A percentile compares a stretch with the other conserved stretches of the same genome.
Conservation (phyloP, 78 protist species). For the Chrysochromulina tobinii region DNA sequence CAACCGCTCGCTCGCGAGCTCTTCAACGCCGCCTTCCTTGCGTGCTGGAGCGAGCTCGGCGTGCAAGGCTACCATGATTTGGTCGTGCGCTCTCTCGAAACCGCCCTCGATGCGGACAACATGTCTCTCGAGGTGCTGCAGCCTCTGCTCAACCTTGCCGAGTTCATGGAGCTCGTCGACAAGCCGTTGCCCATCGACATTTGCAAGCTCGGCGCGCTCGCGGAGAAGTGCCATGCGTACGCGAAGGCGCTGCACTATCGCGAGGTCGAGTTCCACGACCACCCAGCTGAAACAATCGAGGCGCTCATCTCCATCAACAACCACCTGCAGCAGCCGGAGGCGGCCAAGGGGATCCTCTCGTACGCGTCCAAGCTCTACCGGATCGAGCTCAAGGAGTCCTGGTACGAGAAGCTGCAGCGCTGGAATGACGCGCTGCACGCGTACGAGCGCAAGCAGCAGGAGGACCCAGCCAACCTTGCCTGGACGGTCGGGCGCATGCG, state of each 20-base stretch:
- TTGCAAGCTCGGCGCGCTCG: slow-evolving; percentile 81
- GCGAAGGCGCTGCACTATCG: slow-evolving; percentile 97
- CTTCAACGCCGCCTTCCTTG: slow-evolving; percentile 94
- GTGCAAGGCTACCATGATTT: slow-evolving; percentile 36
- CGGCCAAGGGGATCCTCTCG: slow-evolving; percentile 86
- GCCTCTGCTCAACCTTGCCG: slow-evolving; percentile 91
- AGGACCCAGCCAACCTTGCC: slow-evolving; percentile 46
- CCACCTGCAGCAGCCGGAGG: slow-evolving; percentile 92
- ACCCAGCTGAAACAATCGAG: slow-evolving; percentile 65
- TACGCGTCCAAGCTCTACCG: slow-evolving; percentile 23
- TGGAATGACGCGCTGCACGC: slow-evolving; percentile 92
- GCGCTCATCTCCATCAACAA: slow-evolving; percentile 88
- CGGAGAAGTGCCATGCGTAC: slow-evolving; percentile 91
- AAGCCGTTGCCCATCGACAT: slow-evolving; percentile 51
- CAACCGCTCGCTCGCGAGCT: slow-evolving; percentile 86
- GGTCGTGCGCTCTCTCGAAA: slow-evolving; percentile 47
- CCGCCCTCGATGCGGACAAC: slow-evolving; percentile 29
- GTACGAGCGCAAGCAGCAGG: slow-evolving; percentile 74
- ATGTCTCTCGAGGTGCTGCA: slow-evolving; percentile 85
- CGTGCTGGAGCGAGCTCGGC: slow-evolving; percentile 90
- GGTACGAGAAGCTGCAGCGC: slow-evolving; percentile 93
- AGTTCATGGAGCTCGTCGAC: slow-evolving; percentile 89
- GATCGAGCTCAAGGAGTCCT: slow-evolving; percentile 72
- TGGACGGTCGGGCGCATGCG: slow-evolving; percentile 84
- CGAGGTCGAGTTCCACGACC: slow-evolving; percentile 72